Base-by-base conservation (phyloP, 1,284 basidiomycete genomes). In the Phellopilus nigrolimitatus region DNA sequence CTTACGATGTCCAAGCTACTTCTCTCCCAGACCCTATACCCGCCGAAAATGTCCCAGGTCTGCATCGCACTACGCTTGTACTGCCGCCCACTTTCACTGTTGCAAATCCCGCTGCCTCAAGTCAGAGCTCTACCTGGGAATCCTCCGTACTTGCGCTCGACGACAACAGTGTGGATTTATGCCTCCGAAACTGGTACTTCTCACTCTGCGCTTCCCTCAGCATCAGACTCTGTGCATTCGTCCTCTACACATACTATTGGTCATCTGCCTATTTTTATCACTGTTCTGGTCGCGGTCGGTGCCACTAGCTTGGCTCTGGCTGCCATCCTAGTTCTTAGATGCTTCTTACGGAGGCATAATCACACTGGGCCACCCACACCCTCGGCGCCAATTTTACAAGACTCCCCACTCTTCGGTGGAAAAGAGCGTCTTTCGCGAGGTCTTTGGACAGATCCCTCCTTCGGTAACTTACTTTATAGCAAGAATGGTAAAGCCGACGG, bases 371-470 rank as follows among this genome's bases (percentile, higher is more conserved):
- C 71, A 21, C 81, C 79, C 7, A 80, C 72, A 12, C 84, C 84
- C 5, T 88, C 86, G 28, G 69, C 82, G n/a, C 86, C 85, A 0
- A 83, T 86, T 43, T 68, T 84, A 13, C 74, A 75, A 43, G 77
- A 84, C 46, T 87, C 86, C 1, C 82, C 82, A 13, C 67, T 88
- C 34, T 88, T 88, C 61, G 86, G 85, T 13, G 85, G 86, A 2
- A 79, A 81, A 59, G 84, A 88, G 61, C 67, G 77, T 22, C 67
- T 75, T 34, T 86, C 84, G 1, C 66, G 71, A 15, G 66, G 71
- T 22, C 27, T 56, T 7, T 56, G 54, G 54, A 24, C 49, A 40
- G 49, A 51, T 28, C 54, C 49, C 21, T 56, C 54, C 4, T 56
- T 52, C 30, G 41, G 39, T 9, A 52, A 52, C n/a, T 27, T 52